Evolutionary conservation across 306 rosid species (phyloP).

Genomic region (Gynostemma pentaphyllum): DNA sequence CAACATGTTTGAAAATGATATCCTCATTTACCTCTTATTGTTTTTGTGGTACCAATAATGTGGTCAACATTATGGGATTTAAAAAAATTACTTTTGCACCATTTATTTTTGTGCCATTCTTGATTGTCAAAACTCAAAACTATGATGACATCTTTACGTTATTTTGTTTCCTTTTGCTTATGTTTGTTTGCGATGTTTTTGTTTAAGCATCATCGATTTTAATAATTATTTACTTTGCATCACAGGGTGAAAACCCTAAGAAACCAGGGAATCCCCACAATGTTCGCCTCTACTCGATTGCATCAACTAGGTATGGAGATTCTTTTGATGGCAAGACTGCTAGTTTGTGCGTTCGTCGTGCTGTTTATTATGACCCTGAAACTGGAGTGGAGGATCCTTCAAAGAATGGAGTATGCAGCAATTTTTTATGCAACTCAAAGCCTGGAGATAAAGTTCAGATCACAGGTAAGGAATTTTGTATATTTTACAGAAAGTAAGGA

Average conservation of each 20-base stretch:
- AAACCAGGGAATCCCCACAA: conserved; percentile 77
- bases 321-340: conserved; percentile 82
- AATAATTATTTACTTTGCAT: conserved; percentile 8
- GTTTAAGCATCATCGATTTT: not conserved
- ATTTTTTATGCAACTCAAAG: conserved; percentile 71
- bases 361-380: conserved; percentile 83
- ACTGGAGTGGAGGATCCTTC: conserved; percentile 91
- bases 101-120: not conserved
- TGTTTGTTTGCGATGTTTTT: not conserved
- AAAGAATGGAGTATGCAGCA: conserved; percentile 86
- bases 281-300: conserved; percentile 92
- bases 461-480: conserved; percentile 48
- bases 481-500: not conserved
- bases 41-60: not conserved
- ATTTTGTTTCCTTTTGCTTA: not conserved
- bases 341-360: conserved; percentile 94
- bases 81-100: not conserved
- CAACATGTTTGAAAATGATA: not conserved
- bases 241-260: conserved; percentile 93
- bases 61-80: not conserved
- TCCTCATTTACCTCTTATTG: not conserved
- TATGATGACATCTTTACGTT: not conserved
- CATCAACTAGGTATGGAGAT: conserved; percentile 94
- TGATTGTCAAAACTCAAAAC: not conserved
- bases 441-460: conserved; percentile 88